Conservation (phyloP, 805 yeast species). For the Yamadazyma paraphyllophila region DNA sequence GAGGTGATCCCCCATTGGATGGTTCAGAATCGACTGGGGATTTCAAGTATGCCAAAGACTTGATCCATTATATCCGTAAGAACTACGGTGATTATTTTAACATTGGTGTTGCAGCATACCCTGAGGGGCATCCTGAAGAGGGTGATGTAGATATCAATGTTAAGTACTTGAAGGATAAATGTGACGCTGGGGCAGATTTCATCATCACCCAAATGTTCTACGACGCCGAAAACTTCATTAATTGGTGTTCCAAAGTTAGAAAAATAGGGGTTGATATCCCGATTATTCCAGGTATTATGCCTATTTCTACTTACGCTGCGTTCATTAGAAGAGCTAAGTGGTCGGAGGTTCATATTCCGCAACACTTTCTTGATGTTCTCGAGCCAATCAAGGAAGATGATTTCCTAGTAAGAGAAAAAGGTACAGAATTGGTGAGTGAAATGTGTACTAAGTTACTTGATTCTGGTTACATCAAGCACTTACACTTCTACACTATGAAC, state of each 20-base stretch:
- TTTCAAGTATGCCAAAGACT: conserved; percentile 83
- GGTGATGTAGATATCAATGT: conserved; percentile 47
- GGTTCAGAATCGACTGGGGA: conserved; percentile 77
- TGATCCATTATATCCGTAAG: conserved; percentile 69
- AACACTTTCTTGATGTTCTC: conserved; percentile 61
- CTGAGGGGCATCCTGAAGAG: conserved; percentile 97
- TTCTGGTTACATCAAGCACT: conserved; percentile 73
- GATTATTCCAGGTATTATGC: conserved; percentile 97
- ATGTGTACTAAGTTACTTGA: conserved; percentile 76
- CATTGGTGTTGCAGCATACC: conserved; percentile 96
- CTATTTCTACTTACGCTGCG: conserved; percentile 91
- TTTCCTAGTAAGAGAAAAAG: conserved; percentile 77
- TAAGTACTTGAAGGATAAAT: conserved; percentile 73
- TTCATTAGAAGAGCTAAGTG: conserved; percentile 92
- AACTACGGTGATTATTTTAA: conserved; percentile 86
- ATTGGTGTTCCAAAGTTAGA: conserved; percentile 75
- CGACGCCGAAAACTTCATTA: conserved; percentile 80
- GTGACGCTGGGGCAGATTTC: conserved; percentile 92
- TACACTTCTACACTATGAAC: conserved; percentile 97
- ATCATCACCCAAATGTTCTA: conserved; percentile 97
- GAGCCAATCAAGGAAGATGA: conserved; percentile 91
- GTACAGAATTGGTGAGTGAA: conserved; percentile 76
- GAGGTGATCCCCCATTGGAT: conserved; percentile 92
- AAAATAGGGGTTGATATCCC: conserved; percentile 76
- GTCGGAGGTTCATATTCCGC: conserved; percentile 85